Evolutionary conservation across 2,329 filamentous ascomycete genomes (phyloP).

Genomic region (Allantophomopsis cytisporea): DNA sequence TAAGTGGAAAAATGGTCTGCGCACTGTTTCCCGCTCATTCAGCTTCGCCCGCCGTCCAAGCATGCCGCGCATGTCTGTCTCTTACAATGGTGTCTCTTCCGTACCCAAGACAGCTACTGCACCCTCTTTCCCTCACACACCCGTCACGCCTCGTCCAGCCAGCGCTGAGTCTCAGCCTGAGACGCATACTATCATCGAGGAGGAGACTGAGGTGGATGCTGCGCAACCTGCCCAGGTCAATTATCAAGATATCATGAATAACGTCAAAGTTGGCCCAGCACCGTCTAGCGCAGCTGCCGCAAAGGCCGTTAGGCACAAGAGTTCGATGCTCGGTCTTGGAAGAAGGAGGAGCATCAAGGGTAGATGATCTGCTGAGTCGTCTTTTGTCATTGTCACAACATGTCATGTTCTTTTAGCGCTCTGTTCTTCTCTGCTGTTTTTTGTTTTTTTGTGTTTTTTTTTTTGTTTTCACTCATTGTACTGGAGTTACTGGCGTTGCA

Average conservation of each 20-base stretch:
- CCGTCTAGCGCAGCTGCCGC: background rate
- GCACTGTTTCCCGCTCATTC: slow-evolving; percentile 6
- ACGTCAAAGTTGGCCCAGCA: slow-evolving; percentile 6
- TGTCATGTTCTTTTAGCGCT: background rate
- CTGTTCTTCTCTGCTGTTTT: background rate
- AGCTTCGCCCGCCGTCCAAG: slow-evolving; percentile 9
- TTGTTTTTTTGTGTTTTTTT: background rate
- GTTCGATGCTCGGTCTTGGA: slow-evolving; percentile 2
- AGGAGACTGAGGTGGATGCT: too few species aligned
- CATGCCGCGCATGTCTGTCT: slow-evolving; percentile 1
- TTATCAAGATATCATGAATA: slow-evolving; percentile 11
- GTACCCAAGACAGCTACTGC: too few species aligned
- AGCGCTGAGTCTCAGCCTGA: too few species aligned
- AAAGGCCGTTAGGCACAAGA: background rate
- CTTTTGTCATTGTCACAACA: background rate
- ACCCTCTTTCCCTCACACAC: too few species aligned
- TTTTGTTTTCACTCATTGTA: too few species aligned
- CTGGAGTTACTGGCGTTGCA: too few species aligned
- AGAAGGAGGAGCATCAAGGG: slow-evolving; percentile 9
- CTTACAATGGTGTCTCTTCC: too few species aligned
- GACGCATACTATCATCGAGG: too few species aligned
- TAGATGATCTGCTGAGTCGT: background rate
- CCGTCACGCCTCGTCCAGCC: too few species aligned
- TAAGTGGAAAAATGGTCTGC: slow-evolving; percentile 2
- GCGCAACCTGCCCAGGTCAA: background rate